Conservation (phyloP, 768 basidiomycete genomes). For the Phaeotremella fagi region DNA sequence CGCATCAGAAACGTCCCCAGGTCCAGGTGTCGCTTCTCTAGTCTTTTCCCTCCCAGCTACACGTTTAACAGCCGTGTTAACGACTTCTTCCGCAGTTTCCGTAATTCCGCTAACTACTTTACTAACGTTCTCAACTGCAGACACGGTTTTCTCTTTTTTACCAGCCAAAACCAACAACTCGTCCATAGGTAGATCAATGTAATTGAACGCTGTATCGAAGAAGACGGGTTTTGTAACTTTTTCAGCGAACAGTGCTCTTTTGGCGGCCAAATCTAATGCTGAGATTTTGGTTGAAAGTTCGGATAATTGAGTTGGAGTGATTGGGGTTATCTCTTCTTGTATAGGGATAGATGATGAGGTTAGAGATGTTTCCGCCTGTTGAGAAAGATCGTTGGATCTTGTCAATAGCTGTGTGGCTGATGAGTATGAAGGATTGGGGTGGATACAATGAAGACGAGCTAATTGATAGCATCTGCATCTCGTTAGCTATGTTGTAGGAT, state of each 20-base stretch:
- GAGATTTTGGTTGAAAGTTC: slow-evolving; percentile 12
- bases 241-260: slow-evolving; percentile 45
- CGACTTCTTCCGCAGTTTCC: slow-evolving; percentile 11
- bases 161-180: slow-evolving; percentile 67
- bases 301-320: slow-evolving; percentile 11
- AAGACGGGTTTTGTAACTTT: slow-evolving; percentile 78
- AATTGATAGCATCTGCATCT: slow-evolving; percentile 64
- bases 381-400: slow-evolving; percentile 13
- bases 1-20: slow-evolving; percentile 45
- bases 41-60: slow-evolving; percentile 52
- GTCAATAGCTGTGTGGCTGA: slow-evolving; percentile 38
- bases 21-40: slow-evolving; percentile 75
- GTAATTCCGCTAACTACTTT: neutral
- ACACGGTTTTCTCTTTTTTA: slow-evolving; percentile 50
- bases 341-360: slow-evolving; percentile 11
- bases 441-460: slow-evolving; percentile 61
- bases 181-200: slow-evolving; percentile 80
- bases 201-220: slow-evolving; percentile 92
- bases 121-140: slow-evolving; percentile 6
- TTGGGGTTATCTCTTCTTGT: slow-evolving; percentile 23
- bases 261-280: slow-evolving; percentile 32
- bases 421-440: slow-evolving; percentile 40
- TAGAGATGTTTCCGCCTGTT: slow-evolving; percentile 25
- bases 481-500: neutral
- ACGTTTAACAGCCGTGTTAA: slow-evolving; percentile 1